Evolutionary conservation across 1,284 basidiomycete genomes (phyloP), one percentile per base, ranked within the genome.

Genomic region (Papiliotrema nemorosa): DNA sequence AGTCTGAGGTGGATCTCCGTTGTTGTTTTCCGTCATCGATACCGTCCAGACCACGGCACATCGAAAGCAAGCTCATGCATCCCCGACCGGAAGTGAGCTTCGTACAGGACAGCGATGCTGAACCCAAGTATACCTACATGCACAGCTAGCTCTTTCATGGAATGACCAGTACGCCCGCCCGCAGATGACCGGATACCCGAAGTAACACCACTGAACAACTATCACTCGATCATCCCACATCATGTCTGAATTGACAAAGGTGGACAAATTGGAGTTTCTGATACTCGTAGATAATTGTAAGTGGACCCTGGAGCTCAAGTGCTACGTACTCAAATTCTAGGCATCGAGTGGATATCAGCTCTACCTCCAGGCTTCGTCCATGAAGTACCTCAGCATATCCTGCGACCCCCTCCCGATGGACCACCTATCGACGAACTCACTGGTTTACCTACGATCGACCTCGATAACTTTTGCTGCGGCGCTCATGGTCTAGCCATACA

Each of bases 401-500:
- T 14, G 13, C 39, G 42, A 5, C 51, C 52, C 20, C 65, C 75
- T 0, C 76, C 81, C 27, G 72, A 79, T 26, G 68, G 76, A 37
- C 78, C 82, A 21, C 73, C 75, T 1, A 68, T 75, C 24, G 84
- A 87, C 58, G 68, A 78, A 22, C 59, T 73, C 21, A 85, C 82
- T 2, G 81, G 82, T 0, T 81, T 84, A 5, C 85, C 85, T 2
- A 72, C 87, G 6, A 56, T 88, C 5, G 82, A 88, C 60, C 80
- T 90, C 39, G 82, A 88, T 58, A 79, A 83, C 48, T 87, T 83
- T 63, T 89, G 87, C 64, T 90, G 87, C 64, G 87, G 86, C 5
- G 87, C 87, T 1, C 88, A 90, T 73, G 88, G 88, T 0, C 85
- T 90, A 61, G 82, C 87, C 25, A 84, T 83, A 26, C 74, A 89